Base-by-base conservation (phyloP, 805 yeast genomes). In the Barnettozyma populi region DNA sequence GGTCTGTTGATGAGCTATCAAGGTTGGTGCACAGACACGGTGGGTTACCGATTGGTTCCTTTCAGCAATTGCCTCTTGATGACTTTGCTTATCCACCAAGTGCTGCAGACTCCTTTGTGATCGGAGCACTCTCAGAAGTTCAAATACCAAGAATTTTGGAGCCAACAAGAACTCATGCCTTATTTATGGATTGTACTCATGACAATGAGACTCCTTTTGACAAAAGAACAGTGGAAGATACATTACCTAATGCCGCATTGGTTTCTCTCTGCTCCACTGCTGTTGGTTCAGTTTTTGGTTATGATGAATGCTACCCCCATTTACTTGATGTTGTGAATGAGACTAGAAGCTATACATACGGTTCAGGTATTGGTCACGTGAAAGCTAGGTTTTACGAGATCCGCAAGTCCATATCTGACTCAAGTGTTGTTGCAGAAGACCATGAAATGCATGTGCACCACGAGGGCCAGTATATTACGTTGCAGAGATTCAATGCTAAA, bases 121-220 rank as follows among this genome's bases (percentile, higher is more conserved):
- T 45, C 18, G 46, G 54, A 13, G 50, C 73, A 31, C 72, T 69
- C 21, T 79, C 90, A 6, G 90, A 85, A 61, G 68, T 85, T 51
- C 80, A 80, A 50, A 74, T 86, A 43, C 92, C 95, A 2, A 75
- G 74, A 54, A 71, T 79, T 9, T 72, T 92, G 41, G 72, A 81
- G 2, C 73, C 84, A 4, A 78, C 82, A 39, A 80, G 83, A n/a
- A 95, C 96, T 4, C 97, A 90, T 67, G 97, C 98, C 0, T 71
- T 94, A 57, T 85, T 92, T 57, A 92, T 94, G 97, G 98, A 94
- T 62, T 92, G 97, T 60, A 90, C 98, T 2, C 99, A 92, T 64
- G 99, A 92, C 65, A 92, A 92, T 61, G 94, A 90, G 67, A 84
- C 82, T 19, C 96, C 97, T 2, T 76, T 74, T 38, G 95, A 92